phyloP scores from a whole-genome alignment of 140 eudicot genomes.

The Ambrosia hybrid region DNA sequence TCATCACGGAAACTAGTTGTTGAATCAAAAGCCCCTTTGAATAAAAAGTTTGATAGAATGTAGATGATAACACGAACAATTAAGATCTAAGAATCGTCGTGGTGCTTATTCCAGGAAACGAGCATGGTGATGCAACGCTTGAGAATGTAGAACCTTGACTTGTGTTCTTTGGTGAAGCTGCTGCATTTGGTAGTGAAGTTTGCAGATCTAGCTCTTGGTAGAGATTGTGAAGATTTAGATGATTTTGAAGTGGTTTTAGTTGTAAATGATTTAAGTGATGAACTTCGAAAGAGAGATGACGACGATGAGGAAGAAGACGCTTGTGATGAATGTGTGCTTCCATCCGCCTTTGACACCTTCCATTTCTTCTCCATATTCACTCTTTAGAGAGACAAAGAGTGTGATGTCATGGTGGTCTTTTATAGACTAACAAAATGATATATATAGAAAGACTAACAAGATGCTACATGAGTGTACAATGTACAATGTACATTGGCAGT shows the following conservation, averaged over 20 bases:
- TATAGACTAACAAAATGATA: conserved; percentile 5
- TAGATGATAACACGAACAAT: not conserved
- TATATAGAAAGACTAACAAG: conserved; percentile 6
- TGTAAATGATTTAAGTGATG: conserved; percentile 41
- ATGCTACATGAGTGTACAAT: conserved; percentile 8
- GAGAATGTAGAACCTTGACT: conserved; percentile 72
- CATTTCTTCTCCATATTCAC: conserved; percentile 42
- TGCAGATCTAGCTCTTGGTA: conserved; percentile 41
- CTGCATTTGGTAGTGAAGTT: conserved; percentile 65
- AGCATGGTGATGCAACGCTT: conserved; percentile 80
- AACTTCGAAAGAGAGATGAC: conserved; percentile 26
- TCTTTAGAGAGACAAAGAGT: conserved; percentile 10
- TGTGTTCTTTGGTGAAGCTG: conserved; percentile 72
- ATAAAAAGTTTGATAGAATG: not conserved
- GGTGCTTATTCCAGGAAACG: conserved; percentile 59
- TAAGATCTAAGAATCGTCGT: conserved; percentile 49
- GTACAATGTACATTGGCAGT: not conserved
- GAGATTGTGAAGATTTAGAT: conserved; percentile 36
- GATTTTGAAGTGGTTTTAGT: conserved; percentile 33
- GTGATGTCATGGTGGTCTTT: not conserved
- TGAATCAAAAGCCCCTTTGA: not conserved
- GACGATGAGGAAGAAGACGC: conserved; percentile 24
- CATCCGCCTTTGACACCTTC: conserved; percentile 31
- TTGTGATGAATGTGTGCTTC: not conserved
- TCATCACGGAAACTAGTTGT: not conserved